These are phyloP conservation scores for Citrullus colocynthis DNA, from an alignment of 306 rosid species.

Conservation along the genomic window DNA sequence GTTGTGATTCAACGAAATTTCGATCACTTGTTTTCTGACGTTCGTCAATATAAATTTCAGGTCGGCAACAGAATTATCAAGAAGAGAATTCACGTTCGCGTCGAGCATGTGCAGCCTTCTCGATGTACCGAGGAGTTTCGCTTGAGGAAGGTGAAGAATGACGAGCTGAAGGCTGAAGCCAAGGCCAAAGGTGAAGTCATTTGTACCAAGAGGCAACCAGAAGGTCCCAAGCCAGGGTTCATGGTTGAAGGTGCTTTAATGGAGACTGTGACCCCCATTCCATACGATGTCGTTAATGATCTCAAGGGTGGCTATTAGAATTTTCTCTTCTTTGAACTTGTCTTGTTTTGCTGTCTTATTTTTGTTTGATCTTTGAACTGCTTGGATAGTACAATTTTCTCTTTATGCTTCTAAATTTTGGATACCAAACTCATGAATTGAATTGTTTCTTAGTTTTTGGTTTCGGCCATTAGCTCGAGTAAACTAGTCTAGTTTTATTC, in stretches of 20 bases:
- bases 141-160: slow-evolving; percentile 57
- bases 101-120: slow-evolving; percentile 85
- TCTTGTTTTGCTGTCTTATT: neutral
- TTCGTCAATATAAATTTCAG: slow-evolving; percentile 13
- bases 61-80: slow-evolving; percentile 63
- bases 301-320: slow-evolving; percentile 89
- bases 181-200: slow-evolving; percentile 60
- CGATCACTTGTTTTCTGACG: neutral
- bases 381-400: neutral
- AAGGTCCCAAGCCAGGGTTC: slow-evolving; percentile 91
- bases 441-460: neutral
- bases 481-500: neutral
- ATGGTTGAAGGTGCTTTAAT: slow-evolving; percentile 78
- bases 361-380: neutral
- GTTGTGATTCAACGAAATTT: neutral
- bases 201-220: slow-evolving; percentile 81
- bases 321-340: neutral
- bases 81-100: slow-evolving; percentile 85
- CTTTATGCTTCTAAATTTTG: neutral
- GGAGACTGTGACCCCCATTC: slow-evolving; percentile 95
- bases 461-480: neutral
- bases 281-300: slow-evolving; percentile 89
- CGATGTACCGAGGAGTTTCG: slow-evolving; percentile 75
- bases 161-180: slow-evolving; percentile 65
- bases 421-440: neutral